These are phyloP conservation scores for Avena atlantica DNA, from an alignment of 176 grass and related monocot genomes.

Conservation along the genomic window DNA sequence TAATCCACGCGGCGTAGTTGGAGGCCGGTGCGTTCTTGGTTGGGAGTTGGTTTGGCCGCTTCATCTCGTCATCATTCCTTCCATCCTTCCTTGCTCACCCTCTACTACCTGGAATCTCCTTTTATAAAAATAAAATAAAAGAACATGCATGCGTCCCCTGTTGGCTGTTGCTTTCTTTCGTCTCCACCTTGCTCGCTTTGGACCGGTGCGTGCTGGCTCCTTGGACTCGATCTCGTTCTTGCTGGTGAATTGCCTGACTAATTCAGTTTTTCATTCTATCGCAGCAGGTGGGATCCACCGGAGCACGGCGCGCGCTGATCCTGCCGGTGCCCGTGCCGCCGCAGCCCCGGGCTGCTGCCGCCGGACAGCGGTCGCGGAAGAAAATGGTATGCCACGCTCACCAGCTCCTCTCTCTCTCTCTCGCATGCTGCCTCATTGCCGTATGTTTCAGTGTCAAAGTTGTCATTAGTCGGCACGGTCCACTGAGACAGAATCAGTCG, in stretches of 20 bases:
- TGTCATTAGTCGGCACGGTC: background rate
- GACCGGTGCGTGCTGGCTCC: background rate
- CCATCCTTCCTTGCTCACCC: background rate
- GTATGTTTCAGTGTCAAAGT: too few relatives aligned
- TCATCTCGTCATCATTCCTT: background rate
- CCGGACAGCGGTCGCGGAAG: constrained; percentile 56
- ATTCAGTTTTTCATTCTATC: background rate
- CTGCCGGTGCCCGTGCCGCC: constrained; percentile 34
- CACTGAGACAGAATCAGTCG: background rate
- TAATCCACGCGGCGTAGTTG: too few relatives aligned
- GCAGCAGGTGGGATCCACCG: constrained; percentile 34
- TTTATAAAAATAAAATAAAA: background rate
- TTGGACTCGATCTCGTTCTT: background rate
- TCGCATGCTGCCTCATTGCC: too few relatives aligned
- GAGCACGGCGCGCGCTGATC: constrained; percentile 24
- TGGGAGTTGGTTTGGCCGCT: background rate
- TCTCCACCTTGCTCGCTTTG: background rate
- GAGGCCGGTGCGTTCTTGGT: constrained; percentile 15
- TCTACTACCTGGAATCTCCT: background rate
- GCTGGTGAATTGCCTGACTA: background rate
- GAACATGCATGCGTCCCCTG: constrained; percentile 33
- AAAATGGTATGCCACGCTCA: constrained; percentile 51
- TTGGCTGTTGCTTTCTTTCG: constrained; percentile 31
- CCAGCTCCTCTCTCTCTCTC: background rate
- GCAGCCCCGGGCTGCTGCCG: constrained; percentile 21